Base-by-base conservation (phyloP, 768 basidiomycete species). In the Rhodosporidiobolus sp. region DNA sequence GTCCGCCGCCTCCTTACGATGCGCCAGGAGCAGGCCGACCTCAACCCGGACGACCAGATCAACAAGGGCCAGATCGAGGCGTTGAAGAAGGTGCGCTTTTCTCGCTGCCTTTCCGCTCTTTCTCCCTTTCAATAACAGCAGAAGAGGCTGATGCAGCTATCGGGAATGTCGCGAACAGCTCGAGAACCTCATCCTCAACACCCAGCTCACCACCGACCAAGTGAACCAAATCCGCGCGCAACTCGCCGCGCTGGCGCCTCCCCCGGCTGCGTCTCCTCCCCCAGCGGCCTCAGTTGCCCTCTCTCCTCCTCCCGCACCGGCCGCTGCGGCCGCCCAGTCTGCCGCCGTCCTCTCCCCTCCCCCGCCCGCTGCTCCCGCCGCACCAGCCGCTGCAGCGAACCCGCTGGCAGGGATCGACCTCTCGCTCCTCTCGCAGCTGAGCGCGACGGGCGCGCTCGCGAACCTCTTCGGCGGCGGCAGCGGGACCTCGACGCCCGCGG, bases 41-140 rank as follows among this genome's bases (percentile, higher is more conserved):
- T 83, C 1, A 91, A 91, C 73, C 90, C 88, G 0, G 89, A 88
- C 79, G 92, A 98, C 78, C 78, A 83, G 24, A 80, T 83, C 17
- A 84, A 89, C 2, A 86, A 87, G 70, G 87, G 85, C 65, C 92
- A 97, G 72, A 85, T 96, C 16, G 85, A 84, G 63, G 87, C 94
- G 43, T 83, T 98, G 43, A 86, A 88, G 69, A 91, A 94, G 85
- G 93, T 92, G 78, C 57, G 88, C 79, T 55, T 1, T 56, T 54
- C n/a, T 30, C 30, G 14, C 52, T n/a, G 28, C 57, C 19, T 8
- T 20, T 58, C 43, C 28, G 12, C 22, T 20, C 35, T 68, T 12
- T 5, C 52, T 45, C 20, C 20, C 49, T 3, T 24, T n/a, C n/a
- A n/a, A 38, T 11, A 30, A 26, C 24, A 35, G 22, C 53, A 24